These are phyloP conservation scores for Adansonia rubrostipa DNA, from an alignment of 441 rosid species.

Conservation along the genomic window DNA sequence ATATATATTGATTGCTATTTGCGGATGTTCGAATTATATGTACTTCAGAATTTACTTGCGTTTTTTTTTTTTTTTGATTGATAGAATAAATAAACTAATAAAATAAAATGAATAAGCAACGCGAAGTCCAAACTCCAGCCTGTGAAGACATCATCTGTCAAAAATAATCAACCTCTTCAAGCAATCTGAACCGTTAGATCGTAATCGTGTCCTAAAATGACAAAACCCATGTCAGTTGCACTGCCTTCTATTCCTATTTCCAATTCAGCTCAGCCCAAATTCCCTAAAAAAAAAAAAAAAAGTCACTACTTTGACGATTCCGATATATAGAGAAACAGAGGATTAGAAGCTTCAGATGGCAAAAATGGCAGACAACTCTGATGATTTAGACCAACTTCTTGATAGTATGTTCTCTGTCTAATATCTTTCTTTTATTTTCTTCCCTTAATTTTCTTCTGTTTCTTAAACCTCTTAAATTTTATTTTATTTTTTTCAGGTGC, in stretches of 20 bases:
- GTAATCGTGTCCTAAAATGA: neutral
- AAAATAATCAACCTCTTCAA: slow-evolving; percentile 6
- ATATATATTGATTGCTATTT: no score
- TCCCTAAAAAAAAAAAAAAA: neutral
- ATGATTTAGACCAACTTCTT: slow-evolving; percentile 92
- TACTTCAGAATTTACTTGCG: neutral
- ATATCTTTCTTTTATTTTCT: neutral
- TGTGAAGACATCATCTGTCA: slow-evolving; percentile 7
- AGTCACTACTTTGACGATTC: neutral
- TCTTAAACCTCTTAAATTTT: slow-evolving; percentile 20
- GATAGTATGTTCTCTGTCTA: slow-evolving; percentile 55
- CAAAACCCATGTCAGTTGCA: slow-evolving; percentile 16
- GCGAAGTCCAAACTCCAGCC: neutral
- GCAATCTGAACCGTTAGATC: slow-evolving; percentile 22
- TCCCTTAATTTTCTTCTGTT: neutral
- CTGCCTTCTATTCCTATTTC: neutral
- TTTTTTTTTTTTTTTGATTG: neutral
- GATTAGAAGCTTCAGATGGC: neutral
- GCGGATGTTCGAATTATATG: no score
- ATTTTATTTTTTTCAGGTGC: slow-evolving; percentile 61
- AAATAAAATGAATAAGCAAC: neutral
- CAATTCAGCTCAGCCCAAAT: neutral
- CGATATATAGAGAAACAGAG: neutral
- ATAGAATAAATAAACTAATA: neutral
- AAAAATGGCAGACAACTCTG: slow-evolving; percentile 58